Base-by-base conservation (phyloP, 164 flowering plant species). In the Tetrastigma voinierianum region DNA sequence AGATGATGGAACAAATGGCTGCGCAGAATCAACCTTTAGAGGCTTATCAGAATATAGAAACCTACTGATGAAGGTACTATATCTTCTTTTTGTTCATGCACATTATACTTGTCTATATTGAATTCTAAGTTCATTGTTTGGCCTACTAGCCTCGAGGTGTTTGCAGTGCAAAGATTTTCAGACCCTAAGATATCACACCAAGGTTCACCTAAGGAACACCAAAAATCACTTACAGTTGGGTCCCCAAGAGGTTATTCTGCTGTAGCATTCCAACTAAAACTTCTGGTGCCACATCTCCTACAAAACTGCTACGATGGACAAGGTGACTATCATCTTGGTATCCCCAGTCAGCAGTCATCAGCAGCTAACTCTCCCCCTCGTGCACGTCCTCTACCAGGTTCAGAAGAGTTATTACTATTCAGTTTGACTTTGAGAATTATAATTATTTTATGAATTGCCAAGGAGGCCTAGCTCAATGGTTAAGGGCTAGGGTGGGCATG, bases 281-380 rank as follows among this genome's bases (percentile, higher is more conserved):
- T 13, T 84, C 99, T 46, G 90, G 91, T 67, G 19, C 80, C 45
- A 74, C 84, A 56, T 85, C 98, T 45, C 97, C 99, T 4, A 81
- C 81, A 47, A 85, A 82, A 64, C 13, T 79, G 72, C 8, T 81
- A 77, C 78, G 97, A 88, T 10, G 84, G 86, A 32, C 80, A 81
- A 15, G 46, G 67, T 46, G 56, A 13, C 40, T 84, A 16, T 77
- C 91, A 51, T 82, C 96, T 61, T 90, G 93, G 96, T 95, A 80
- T 62, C 81, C 98, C 51, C 76, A 92, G 99, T 75, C 97, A 89
- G 78, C 94, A 85, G 79, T 90, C 98, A 57, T 92, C 99, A 53
- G 96, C 97, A 13, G 87, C 98, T 60, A 92, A 76, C 77, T 95
- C 99, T 72, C 99, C 99, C 64, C 97, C 98, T 62, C 90, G 87